These are phyloP conservation scores for Suillus paluster DNA, from an alignment of 768 basidiomycete genomes.

Conservation along the genomic window DNA sequence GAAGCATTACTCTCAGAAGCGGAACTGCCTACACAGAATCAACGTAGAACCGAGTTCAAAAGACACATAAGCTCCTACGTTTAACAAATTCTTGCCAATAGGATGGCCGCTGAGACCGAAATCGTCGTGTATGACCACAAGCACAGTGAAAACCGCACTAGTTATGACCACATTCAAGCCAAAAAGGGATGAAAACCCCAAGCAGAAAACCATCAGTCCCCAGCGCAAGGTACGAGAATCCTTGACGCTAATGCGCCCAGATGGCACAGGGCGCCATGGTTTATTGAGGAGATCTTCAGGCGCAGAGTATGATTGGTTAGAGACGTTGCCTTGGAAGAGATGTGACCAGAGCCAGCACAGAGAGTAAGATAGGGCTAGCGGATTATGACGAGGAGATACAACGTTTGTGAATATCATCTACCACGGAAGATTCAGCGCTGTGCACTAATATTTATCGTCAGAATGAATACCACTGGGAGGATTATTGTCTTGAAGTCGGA, in stretches of 20 bases:
- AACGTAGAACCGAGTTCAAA: conserved; percentile 42
- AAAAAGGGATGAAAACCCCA: conserved; percentile 26
- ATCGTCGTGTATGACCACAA: conserved; percentile 37
- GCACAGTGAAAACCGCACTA: conserved; percentile 28
- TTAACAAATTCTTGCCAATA: conserved; percentile 35
- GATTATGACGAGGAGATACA: conserved; percentile 8
- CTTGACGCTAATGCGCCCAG: conserved; percentile 32
- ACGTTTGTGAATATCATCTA: conserved; percentile 18
- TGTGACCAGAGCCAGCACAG: conserved; percentile 37
- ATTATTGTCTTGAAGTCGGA: conserved; percentile 41
- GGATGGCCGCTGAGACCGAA: conserved; percentile 27
- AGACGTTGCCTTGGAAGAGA: conserved; percentile 37
- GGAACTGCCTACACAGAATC: conserved; percentile 25
- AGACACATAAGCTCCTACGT: conserved; percentile 36
- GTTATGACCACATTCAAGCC: conserved; percentile 19
- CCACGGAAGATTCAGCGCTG: background rate
- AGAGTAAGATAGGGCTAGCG: conserved; percentile 1
- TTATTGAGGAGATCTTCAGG: conserved; percentile 40
- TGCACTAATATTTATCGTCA: background rate
- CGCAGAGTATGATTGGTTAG: conserved; percentile 34
- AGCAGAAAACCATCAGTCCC: conserved; percentile 33
- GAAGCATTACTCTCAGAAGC: background rate
- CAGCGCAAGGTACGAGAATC: conserved; percentile 35
- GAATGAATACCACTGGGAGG: conserved; percentile 35
- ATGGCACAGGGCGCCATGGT: conserved; percentile 42